A percentile compares a stretch with the other conserved stretches of the same genome.
These are phyloP conservation scores for Racocetra persica DNA, from an alignment of 371 early-diverging fungal species.

Conservation along the genomic window DNA sequence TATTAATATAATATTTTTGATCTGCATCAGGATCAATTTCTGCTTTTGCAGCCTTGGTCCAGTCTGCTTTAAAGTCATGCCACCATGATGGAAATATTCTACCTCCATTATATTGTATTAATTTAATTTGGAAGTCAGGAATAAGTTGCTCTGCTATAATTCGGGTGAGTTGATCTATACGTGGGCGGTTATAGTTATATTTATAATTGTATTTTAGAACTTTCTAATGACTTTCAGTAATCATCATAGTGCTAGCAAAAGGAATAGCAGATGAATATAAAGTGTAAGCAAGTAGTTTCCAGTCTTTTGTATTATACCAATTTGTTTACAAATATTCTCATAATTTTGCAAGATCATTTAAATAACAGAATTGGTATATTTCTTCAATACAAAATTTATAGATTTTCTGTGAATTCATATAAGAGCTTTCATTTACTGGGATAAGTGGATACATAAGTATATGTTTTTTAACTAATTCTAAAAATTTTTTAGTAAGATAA, in stretches of 20 bases:
- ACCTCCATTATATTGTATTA: too few species aligned
- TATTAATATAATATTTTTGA: too few species aligned
- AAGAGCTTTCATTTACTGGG: background rate
- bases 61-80: too few species aligned
- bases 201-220: too few species aligned
- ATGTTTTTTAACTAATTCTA: slow-evolving; percentile 6
- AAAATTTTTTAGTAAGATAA: background rate
- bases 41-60: too few species aligned
- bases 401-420: background rate
- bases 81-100: too few species aligned
- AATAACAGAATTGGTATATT: background rate
- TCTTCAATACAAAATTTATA: background rate
- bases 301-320: slow-evolving; percentile 1
- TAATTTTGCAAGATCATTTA: background rate
- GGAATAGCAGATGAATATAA: background rate
- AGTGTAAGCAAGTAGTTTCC: background rate
- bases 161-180: too few species aligned
- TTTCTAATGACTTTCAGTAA: too few species aligned
- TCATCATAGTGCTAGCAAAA: background rate
- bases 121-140: too few species aligned
- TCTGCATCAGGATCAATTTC: too few species aligned
- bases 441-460: background rate
- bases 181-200: too few species aligned
- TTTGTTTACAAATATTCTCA: background rate
- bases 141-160: too few species aligned